These are phyloP conservation scores for Calonectria hongkongensis DNA, from an alignment of 2,329 filamentous ascomycete genomes.

Conservation along the genomic window DNA sequence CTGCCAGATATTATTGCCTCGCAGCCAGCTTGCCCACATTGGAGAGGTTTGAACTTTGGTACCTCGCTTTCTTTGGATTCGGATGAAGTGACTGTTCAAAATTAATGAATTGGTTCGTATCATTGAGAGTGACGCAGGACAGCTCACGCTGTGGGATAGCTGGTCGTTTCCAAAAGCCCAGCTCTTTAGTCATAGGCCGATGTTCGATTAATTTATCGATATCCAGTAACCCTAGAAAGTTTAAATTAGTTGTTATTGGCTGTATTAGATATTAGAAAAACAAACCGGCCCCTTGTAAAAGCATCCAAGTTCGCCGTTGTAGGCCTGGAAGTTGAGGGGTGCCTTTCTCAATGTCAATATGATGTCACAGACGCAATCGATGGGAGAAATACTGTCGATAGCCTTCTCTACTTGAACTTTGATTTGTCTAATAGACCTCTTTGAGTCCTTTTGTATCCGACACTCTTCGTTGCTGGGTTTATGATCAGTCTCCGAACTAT, in stretches of 20 bases:
- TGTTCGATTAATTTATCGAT: constrained; percentile 17
- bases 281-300: background rate
- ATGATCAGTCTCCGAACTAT: background rate
- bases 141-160: constrained; percentile 6
- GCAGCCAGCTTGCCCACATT: background rate
- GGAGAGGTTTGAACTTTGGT: background rate
- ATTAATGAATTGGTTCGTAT: background rate
- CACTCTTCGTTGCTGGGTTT: background rate
- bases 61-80: background rate
- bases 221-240: background rate
- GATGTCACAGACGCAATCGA: background rate
- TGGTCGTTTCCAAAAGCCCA: constrained; percentile 19
- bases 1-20: background rate
- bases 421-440: background rate
- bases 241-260: background rate
- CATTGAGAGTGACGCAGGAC: no score
- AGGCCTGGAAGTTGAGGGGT: background rate
- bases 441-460: background rate
- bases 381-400: background rate
- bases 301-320: background rate
- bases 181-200: background rate
- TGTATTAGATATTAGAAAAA: background rate
- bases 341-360: background rate
- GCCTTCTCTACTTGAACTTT: background rate
- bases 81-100: background rate